Percentiles rank a stretch among this genome's conserved stretches.
Conservation (phyloP, 2,329 filamentous ascomycete species). For the Lasiodiplodia citricola region DNA sequence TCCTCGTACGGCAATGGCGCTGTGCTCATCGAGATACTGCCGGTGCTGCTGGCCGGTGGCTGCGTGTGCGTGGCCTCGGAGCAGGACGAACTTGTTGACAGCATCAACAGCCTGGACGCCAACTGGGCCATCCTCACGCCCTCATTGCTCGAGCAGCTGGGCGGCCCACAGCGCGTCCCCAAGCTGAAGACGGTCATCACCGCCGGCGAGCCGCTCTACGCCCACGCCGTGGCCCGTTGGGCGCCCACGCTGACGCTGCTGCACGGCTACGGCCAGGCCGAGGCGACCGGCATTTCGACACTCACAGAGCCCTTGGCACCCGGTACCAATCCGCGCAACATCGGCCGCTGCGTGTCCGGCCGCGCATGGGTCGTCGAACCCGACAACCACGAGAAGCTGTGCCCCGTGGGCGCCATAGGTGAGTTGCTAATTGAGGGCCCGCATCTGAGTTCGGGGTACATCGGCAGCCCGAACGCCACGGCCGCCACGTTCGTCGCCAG, state of each 20-base stretch:
- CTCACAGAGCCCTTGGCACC: no score
- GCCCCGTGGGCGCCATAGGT: slow-evolving; percentile 44
- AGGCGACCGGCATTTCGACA: no score
- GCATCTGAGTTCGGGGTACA: slow-evolving; percentile 48
- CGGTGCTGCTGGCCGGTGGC: slow-evolving; percentile 40
- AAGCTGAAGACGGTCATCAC: slow-evolving; percentile 45
- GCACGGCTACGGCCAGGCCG: no score
- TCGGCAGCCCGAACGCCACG: slow-evolving; percentile 28
- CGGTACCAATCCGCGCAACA: no score
- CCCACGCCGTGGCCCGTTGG: neutral
- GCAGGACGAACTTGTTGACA: slow-evolving; percentile 40
- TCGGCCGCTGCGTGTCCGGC: no score
- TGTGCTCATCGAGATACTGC: slow-evolving; percentile 43
- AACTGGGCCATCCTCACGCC: slow-evolving; percentile 45
- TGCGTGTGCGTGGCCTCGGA: slow-evolving; percentile 49
- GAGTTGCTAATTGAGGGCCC: slow-evolving; percentile 67
- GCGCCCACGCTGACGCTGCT: no score
- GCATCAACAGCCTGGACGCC: slow-evolving; percentile 34
- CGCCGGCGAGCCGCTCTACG: slow-evolving; percentile 39
- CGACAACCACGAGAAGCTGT: slow-evolving; percentile 40
- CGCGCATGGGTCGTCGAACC: slow-evolving; percentile 47
- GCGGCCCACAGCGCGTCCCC: slow-evolving; percentile 45
- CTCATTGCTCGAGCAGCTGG: slow-evolving; percentile 40
- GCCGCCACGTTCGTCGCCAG: slow-evolving; percentile 29
- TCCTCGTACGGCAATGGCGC: slow-evolving; percentile 45